Evolutionary conservation across 1,284 basidiomycete genomes (phyloP).

Genomic region (Ganoderma lucidum): DNA sequence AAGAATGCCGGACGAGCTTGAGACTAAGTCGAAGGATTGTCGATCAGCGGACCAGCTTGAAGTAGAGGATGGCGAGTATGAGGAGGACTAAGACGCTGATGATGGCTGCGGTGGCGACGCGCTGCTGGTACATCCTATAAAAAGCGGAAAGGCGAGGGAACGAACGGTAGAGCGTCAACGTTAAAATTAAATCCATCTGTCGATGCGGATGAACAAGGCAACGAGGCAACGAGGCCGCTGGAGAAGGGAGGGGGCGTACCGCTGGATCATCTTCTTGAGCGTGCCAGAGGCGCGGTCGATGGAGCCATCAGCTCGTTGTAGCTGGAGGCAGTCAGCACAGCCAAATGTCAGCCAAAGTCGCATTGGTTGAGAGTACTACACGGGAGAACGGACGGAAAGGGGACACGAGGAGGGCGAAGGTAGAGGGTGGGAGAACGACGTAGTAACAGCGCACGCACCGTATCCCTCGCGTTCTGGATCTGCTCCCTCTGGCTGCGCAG

Average conservation of each 20-base stretch:
- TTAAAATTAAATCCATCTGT: slow-evolving; percentile 48
- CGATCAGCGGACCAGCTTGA: slow-evolving; percentile 60
- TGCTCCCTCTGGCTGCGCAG: slow-evolving; percentile 92
- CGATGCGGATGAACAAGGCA: slow-evolving; percentile 15
- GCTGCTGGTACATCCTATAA: slow-evolving; percentile 83
- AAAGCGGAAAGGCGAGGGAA: background rate
- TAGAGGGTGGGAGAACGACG: background rate
- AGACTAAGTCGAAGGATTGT: background rate
- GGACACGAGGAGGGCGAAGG: background rate
- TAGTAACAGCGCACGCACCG: slow-evolving; percentile 51
- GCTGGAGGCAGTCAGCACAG: slow-evolving; percentile 45
- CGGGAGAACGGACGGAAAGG: background rate
- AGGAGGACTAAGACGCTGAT: slow-evolving; percentile 74
- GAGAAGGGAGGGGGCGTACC: slow-evolving; percentile 37
- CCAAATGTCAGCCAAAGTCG: background rate
- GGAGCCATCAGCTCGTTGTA: slow-evolving; percentile 73
- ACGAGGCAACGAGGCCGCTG: background rate
- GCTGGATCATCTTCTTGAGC: slow-evolving; percentile 79
- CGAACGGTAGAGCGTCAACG: background rate
- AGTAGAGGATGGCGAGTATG: slow-evolving; percentile 76
- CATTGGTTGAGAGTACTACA: background rate
- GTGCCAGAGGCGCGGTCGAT: slow-evolving; percentile 80
- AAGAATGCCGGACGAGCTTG: background rate
- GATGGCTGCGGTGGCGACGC: slow-evolving; percentile 74
- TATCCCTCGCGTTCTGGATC: slow-evolving; percentile 93